phyloP scores from a whole-genome alignment of 306 rosid genomes.

The Cicer arietinum region DNA sequence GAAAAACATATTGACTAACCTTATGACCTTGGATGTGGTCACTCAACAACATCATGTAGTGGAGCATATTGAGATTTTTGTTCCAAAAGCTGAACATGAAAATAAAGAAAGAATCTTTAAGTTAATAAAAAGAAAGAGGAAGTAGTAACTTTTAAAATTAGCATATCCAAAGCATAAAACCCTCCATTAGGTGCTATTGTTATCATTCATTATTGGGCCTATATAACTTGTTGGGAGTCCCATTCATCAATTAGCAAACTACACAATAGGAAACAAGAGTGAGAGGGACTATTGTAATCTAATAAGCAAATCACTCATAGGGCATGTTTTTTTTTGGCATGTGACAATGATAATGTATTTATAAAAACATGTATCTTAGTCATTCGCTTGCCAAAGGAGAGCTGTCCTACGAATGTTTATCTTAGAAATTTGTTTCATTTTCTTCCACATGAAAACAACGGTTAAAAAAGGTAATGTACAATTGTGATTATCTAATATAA shows the following conservation, averaged over 20 bases:
- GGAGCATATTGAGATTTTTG: constrained; percentile 10
- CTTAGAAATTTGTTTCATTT: constrained; percentile 27
- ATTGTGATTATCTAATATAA: background rate
- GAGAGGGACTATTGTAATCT: background rate
- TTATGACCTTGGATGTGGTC: constrained; percentile 10
- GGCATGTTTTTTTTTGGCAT: constrained; percentile 45
- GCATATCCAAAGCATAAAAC: constrained; percentile 52
- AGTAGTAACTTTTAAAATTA: background rate
- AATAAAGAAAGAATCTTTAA: constrained; percentile 16
- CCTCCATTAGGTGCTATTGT: background rate
- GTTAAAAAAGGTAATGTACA: constrained; percentile 4
- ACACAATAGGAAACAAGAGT: background rate
- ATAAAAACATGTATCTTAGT: background rate
- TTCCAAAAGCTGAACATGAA: constrained; percentile 1
- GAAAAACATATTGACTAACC: background rate
- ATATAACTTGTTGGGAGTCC: constrained; percentile 38
- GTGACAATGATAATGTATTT: background rate
- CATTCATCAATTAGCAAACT: background rate
- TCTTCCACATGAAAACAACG: background rate
- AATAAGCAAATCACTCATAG: constrained; percentile 44
- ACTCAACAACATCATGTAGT: constrained; percentile 11
- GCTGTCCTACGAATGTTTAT: constrained; percentile 46
- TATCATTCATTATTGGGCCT: background rate
- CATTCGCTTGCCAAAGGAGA: constrained; percentile 50
- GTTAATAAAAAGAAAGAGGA: background rate